Evolutionary conservation across 208 protist species (phyloP).

Genomic region (Leishmania arabica): DNA sequence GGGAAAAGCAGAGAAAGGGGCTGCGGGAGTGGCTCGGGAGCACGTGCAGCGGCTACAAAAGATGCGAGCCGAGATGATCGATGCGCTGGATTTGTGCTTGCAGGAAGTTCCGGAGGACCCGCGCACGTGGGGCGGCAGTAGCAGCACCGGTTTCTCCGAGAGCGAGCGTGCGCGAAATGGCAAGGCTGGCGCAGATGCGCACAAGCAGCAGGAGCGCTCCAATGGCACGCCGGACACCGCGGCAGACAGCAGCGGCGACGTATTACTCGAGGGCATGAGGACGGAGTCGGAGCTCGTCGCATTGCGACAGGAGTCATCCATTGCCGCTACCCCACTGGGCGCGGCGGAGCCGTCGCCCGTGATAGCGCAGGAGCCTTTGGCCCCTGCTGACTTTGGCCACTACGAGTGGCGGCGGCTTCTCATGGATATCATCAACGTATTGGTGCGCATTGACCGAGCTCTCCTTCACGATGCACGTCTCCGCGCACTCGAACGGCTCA

Average conservation of each 20-base stretch:
- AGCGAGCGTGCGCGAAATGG: constrained; percentile 1
- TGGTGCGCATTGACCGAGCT: constrained; percentile 54
- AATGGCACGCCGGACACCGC: background rate
- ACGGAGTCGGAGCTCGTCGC: background rate
- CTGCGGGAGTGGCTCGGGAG: background rate
- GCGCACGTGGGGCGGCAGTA: constrained; percentile 11
- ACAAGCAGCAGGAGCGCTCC: background rate
- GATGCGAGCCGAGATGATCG: constrained; percentile 73
- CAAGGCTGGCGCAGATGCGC: constrained; percentile 1
- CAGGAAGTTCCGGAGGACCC: constrained; percentile 55
- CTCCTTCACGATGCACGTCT: constrained; percentile 26
- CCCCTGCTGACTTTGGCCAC: constrained; percentile 21
- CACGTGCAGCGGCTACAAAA: constrained; percentile 32
- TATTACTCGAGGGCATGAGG: constrained; percentile 1
- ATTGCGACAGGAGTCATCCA: constrained; percentile 15
- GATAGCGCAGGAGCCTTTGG: background rate
- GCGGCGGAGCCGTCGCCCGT: constrained; percentile 4
- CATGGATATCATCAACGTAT: constrained; percentile 50
- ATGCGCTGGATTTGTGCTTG: constrained; percentile 80
- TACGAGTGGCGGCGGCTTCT: constrained; percentile 57
- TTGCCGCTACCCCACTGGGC: background rate
- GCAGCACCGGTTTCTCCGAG: background rate
- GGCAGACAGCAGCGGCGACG: constrained; percentile 9
- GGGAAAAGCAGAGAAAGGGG: background rate
- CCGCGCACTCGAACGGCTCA: constrained; percentile 14